A percentile compares a stretch with the other conserved stretches of the same genome.
Conservation (phyloP, 192 early-diverging fungal species). For the Phycomyces blakesleeanus region DNA sequence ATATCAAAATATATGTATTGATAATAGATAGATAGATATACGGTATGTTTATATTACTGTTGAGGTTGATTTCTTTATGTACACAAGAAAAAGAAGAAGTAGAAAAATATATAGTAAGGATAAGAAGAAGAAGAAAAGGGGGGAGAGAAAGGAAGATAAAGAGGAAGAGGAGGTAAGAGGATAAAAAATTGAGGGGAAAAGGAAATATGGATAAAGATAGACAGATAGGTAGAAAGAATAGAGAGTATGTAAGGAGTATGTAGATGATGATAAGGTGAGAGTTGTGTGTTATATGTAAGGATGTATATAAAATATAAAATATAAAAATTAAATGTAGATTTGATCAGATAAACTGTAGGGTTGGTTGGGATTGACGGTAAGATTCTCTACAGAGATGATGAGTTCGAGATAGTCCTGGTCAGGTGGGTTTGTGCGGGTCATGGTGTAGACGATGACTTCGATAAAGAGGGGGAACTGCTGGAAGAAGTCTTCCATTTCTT, state of each 20-base stretch:
- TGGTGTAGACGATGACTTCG: slow-evolving; percentile 30
- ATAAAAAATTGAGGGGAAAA: too few relatives aligned
- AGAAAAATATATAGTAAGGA: too few relatives aligned
- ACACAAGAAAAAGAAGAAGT: neutral
- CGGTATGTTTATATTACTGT: too few relatives aligned
- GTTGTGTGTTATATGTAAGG: too few relatives aligned
- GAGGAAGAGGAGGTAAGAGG: too few relatives aligned
- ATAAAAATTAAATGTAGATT: slow-evolving; percentile 12
- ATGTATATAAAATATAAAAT: neutral
- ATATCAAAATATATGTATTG: neutral
- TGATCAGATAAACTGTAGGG: slow-evolving; percentile 24
- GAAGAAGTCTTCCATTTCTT: slow-evolving; percentile 35
- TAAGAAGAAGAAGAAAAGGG: too few relatives aligned
- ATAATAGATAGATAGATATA: slow-evolving; percentile 1
- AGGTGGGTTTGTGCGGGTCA: slow-evolving; percentile 7
- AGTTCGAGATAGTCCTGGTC: slow-evolving; percentile 10
- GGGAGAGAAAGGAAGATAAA: too few relatives aligned
- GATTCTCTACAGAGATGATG: slow-evolving; percentile 22
- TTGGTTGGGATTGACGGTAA: slow-evolving; percentile 17
- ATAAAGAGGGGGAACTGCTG: slow-evolving; percentile 41
- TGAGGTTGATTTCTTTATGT: too few relatives aligned
- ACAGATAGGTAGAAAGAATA: too few relatives aligned
- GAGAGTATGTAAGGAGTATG: neutral
- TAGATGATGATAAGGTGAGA: neutral
- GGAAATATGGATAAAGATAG: too few relatives aligned